Evolutionary conservation across 148 eudicot species (phyloP).

Genomic region (Limonium bicolor): DNA sequence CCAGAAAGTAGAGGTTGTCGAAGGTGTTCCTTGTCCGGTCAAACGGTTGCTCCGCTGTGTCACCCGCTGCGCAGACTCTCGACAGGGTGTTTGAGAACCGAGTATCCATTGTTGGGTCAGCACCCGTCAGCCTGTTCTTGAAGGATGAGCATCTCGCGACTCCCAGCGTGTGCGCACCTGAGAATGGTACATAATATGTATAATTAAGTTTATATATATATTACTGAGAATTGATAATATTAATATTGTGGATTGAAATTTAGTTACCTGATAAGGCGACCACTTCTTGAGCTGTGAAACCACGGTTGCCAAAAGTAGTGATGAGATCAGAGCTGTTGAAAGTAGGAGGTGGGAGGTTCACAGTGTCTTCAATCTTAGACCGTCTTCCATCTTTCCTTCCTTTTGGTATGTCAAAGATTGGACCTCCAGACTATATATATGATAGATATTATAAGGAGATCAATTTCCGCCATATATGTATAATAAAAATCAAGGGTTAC

Average conservation of each 20-base stretch:
- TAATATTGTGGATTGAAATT: not conserved
- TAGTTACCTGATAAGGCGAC: conserved; percentile 78
- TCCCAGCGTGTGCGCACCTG: conserved; percentile 86
- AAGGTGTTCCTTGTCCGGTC: conserved; percentile 42
- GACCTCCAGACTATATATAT: conserved; percentile 59
- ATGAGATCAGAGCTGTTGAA: conserved; percentile 56
- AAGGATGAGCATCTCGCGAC: conserved; percentile 83
- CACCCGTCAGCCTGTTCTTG: conserved; percentile 42
- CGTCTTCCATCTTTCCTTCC: conserved; percentile 82
- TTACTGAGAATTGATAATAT: not conserved
- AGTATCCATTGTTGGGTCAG: conserved; percentile 45
- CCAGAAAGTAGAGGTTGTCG: conserved; percentile 48
- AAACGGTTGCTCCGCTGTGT: conserved; percentile 64
- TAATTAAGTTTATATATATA: not conserved
- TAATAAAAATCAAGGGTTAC: not conserved
- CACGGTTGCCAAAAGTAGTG: conserved; percentile 44
- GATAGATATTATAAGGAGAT: not conserved
- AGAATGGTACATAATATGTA: not conserved
- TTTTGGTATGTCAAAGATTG: conserved; percentile 68
- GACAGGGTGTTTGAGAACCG: conserved; percentile 38
- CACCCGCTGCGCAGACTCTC: conserved; percentile 51
- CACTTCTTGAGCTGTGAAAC: conserved; percentile 65
- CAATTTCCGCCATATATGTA: not conserved
- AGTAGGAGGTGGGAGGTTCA: conserved; percentile 46
- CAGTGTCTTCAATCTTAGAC: conserved; percentile 78